Conservation (phyloP, 2,329 filamentous ascomycete species). For the Fusarium aywerte region DNA sequence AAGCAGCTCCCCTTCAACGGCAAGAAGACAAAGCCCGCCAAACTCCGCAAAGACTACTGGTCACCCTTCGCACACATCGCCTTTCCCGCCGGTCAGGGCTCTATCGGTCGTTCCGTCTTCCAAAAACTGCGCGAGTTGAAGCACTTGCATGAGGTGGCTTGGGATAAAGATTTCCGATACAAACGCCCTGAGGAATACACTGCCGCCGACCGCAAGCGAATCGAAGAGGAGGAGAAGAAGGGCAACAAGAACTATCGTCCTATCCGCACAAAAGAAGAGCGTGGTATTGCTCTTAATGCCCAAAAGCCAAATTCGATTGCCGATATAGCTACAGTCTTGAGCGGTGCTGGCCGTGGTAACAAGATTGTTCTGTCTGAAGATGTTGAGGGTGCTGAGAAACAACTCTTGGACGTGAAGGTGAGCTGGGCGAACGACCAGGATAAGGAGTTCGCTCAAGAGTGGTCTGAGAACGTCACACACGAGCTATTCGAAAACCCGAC, state of each 20-base stretch:
- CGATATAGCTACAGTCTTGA: slow-evolving; percentile 70
- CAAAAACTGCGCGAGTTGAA: slow-evolving; percentile 74
- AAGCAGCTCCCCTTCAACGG: slow-evolving; percentile 72
- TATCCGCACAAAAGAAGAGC: slow-evolving; percentile 55
- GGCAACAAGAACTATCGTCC: slow-evolving; percentile 48
- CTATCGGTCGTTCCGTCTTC: slow-evolving; percentile 68
- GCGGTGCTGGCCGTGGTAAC: slow-evolving; percentile 63
- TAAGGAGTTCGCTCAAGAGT: slow-evolving; percentile 58
- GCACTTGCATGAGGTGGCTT: slow-evolving; percentile 70
- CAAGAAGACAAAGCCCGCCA: slow-evolving; percentile 72
- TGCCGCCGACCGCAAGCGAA: slow-evolving; percentile 50
- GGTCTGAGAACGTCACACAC: slow-evolving; percentile 66
- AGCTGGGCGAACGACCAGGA: slow-evolving; percentile 64
- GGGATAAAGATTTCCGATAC: slow-evolving; percentile 62
- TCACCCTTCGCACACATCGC: slow-evolving; percentile 68
- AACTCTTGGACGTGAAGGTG: slow-evolving; percentile 57
- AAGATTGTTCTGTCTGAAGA: slow-evolving; percentile 52
- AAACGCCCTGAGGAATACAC: slow-evolving; percentile 52
- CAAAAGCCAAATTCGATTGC: slow-evolving; percentile 71
- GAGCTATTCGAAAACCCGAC: slow-evolving; percentile 51
- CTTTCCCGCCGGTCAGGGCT: slow-evolving; percentile 63
- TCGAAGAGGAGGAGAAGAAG: slow-evolving; percentile 46
- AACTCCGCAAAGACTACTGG: slow-evolving; percentile 76
- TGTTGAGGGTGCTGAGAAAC: slow-evolving; percentile 29
- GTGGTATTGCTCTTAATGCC: slow-evolving; percentile 65